Evolutionary conservation across 768 basidiomycete species (phyloP).

Genomic region (Serendipita sp.): DNA sequence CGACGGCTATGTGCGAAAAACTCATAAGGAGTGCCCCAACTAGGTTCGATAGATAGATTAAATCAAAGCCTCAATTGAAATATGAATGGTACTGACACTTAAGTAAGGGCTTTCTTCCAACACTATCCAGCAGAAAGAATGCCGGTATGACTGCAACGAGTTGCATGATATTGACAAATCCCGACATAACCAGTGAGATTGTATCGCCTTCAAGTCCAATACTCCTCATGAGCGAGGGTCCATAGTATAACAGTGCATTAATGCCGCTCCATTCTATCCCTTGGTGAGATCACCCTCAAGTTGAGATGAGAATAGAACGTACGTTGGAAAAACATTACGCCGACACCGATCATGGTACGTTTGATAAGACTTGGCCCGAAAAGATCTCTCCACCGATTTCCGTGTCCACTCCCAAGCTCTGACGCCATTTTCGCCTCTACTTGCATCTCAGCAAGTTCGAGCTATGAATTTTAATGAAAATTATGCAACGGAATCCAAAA

Average conservation of each 20-base stretch:
- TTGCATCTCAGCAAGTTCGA: constrained; percentile 64
- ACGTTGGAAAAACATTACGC: constrained; percentile 80
- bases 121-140: constrained; percentile 50
- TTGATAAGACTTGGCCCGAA: constrained; percentile 37
- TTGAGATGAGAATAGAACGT: constrained; percentile 16
- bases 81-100: background rate
- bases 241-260: constrained; percentile 71
- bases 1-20: constrained; percentile 46
- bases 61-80: too few relatives aligned
- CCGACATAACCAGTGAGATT: constrained; percentile 49
- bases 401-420: background rate
- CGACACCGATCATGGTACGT: constrained; percentile 51
- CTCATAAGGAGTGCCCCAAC: constrained; percentile 49
- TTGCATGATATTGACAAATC: constrained; percentile 67
- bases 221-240: constrained; percentile 49
- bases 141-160: constrained; percentile 61
- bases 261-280: constrained; percentile 70
- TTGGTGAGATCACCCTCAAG: background rate
- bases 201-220: constrained; percentile 48
- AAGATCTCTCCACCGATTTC: constrained; percentile 34
- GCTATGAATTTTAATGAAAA: constrained; percentile 21
- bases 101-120: constrained; percentile 24
- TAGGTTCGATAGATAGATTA: background rate
- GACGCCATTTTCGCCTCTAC: constrained; percentile 41
- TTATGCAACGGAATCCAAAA: background rate